phyloP scores from a whole-genome alignment of 2,329 filamentous ascomycete species.

The Alternaria sp. region DNA sequence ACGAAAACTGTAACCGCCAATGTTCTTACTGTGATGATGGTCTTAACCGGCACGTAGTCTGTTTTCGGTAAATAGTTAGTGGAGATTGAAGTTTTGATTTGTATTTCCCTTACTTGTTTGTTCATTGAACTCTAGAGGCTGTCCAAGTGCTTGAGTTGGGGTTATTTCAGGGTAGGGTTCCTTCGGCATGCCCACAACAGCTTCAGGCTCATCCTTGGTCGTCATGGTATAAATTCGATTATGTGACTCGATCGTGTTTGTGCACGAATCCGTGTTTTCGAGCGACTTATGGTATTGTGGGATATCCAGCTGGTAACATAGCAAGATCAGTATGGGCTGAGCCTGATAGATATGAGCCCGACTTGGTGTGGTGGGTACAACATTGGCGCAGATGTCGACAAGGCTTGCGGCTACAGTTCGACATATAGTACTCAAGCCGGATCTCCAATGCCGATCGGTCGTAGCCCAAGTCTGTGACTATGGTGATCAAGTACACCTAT shows the following conservation, averaged over 20 bases:
- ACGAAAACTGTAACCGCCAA: not conserved
- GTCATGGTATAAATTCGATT: not conserved
- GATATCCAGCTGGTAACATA: not conserved
- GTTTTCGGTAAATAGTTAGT: not conserved
- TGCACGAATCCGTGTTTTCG: not conserved
- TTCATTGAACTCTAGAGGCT: constrained; percentile 27
- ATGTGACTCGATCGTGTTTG: not conserved
- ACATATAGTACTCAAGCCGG: not conserved
- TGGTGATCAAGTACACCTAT: too few relatives aligned
- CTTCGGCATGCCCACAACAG: not conserved
- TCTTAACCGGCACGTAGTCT: constrained; percentile 32
- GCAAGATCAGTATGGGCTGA: not conserved
- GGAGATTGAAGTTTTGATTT: not conserved
- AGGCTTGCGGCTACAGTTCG: not conserved
- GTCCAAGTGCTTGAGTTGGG: not conserved
- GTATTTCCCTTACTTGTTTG: constrained; percentile 22
- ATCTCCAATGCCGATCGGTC: not conserved
- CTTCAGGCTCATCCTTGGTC: not conserved
- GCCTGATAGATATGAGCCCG: not conserved
- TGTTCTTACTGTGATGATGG: constrained; percentile 27
- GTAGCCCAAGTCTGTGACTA: not conserved
- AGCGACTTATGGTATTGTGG: not conserved
- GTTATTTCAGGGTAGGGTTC: not conserved
- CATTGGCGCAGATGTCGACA: not conserved
- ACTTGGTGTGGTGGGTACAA: not conserved